A percentile compares a stretch with the other conserved stretches of the same genome.
Conservation (phyloP, 495 filamentous ascomycete species). For the Aspergillus panamensis region DNA sequence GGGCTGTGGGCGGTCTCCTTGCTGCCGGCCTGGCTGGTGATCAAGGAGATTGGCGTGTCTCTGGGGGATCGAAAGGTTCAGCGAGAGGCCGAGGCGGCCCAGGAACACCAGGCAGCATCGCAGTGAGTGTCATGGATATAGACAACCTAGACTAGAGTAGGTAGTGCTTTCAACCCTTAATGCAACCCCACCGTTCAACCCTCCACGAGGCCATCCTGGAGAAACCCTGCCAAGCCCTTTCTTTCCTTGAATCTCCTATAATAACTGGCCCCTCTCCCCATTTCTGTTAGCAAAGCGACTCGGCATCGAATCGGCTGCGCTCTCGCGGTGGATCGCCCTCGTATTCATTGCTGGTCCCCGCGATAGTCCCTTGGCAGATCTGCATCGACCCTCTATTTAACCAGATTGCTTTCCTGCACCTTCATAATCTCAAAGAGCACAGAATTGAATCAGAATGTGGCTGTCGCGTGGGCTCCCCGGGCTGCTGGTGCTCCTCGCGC, state of each 20-base stretch:
- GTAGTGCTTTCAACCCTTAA: too few species aligned
- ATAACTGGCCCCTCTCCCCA: too few species aligned
- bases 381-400: background rate
- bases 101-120: too few species aligned
- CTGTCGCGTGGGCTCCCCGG: background rate
- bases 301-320: background rate
- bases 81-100: conserved; percentile 18
- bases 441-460: background rate
- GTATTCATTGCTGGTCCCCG: background rate
- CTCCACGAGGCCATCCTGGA: too few species aligned
- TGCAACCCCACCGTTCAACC: too few species aligned
- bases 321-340: background rate
- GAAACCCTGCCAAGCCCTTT: too few species aligned
- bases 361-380: background rate
- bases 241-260: too few species aligned
- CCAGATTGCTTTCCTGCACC: background rate
- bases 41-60: conserved; percentile 47
- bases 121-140: too few species aligned
- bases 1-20: conserved; percentile 56
- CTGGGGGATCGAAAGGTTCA: conserved; percentile 37
- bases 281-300: background rate
- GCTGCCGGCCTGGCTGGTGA: conserved; percentile 56
- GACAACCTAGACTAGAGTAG: too few species aligned
- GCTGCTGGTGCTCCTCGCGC: background rate
- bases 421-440: background rate